Evolutionary conservation across 2,329 filamentous ascomycete species (phyloP), one percentile per base, ranked within the genome.

Genomic region (Xylaria arbuscula): DNA sequence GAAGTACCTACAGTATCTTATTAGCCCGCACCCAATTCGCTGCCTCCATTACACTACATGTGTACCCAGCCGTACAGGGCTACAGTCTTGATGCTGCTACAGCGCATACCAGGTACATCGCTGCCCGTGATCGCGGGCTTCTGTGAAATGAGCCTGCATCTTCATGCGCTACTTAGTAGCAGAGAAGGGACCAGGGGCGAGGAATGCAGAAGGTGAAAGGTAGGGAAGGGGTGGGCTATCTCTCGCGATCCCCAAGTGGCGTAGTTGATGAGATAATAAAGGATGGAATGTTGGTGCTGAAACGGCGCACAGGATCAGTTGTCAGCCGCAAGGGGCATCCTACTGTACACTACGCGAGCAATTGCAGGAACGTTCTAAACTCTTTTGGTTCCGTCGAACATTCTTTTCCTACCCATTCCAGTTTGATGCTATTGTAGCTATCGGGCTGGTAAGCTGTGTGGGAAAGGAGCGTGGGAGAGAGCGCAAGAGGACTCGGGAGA

Each of bases 1-100:
- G 75, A 75, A 54, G 66, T 63, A 56, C 61, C 40, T 64, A 74
- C 74, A 54, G 66, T 63, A 56, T 58, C 40, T 64, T 63, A 63
- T 64, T 66, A 62, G 60, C 60, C 53, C 54, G 34, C 70, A 64
- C 59, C 50, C 67, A 62, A 66, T 56, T 62, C 45, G 62, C n/a
- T 58, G 36, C 50, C 50, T 34, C 24, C 24, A 28, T 2, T 28
- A 28, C 28, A 28, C 28, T 5, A 28, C 28, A 28, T 28, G 28
- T 28, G 28, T 5, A 28, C 28, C 28, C 28, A 28, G 28, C 28
- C 28, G 28, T 28, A 28, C 28, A 28, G 28, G 24, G 22, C 22
- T 13, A 34, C 40, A 32, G 55, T 28, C 9, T 32, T 47, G 24
- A 42, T 47, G 17, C 38, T 19, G 51, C 32, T 36, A 55, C 51